Base-by-base conservation (phyloP, 768 basidiomycete genomes). In the Albatrellus ellisii region DNA sequence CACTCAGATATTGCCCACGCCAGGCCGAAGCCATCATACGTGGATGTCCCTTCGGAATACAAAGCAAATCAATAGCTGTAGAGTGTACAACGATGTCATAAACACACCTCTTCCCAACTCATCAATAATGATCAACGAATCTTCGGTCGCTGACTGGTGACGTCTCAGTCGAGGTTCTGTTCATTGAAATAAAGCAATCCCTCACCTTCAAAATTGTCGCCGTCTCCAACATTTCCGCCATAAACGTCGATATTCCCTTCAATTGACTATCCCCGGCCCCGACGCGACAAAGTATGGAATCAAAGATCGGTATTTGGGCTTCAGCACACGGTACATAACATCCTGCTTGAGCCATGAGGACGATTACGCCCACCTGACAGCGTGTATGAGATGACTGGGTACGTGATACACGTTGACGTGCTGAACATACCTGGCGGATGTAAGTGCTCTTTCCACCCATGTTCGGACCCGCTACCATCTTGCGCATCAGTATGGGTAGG, bases 1-100 rank as follows among this genome's bases (percentile, higher is more conserved):
- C 58, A 92, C 92, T 99, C 95, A 39, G 90, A 94, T 52, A 98
- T 98, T 1, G 94, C 90, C 94, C 94, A 99, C 0, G 95, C 95
- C 5, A 99, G 70, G 5, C 92, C 94, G 53, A 97, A 97, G 4
- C 94, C 94, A 57, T 99, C 94, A 50, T 94, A 94, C 0, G 94
- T 97, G 0, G 92, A 95, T 1, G 92, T 95, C 5, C 92, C 83
- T 84, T 31, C n/a, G 27, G 47, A 33, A 28, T 24, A 22, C 20
- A 43, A 20, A 20, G 6, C 34, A 46, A 5, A 42, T 43, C 14
- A 45, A 35, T 21, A 36, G 32, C 17, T 26, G 21, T 9, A 24
- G 4, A 31, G 11, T 17, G n/a, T 14, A 11, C 26, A 34, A 11
- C 10, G 8, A 22, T 15, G 37, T 7, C 25, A 20, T 29, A 10